Percentiles rank a stretch among this genome's conserved stretches.
Evolutionary conservation across 352 stramenopile genomes (phyloP).

Genomic region (Peronospora belbahrii): DNA sequence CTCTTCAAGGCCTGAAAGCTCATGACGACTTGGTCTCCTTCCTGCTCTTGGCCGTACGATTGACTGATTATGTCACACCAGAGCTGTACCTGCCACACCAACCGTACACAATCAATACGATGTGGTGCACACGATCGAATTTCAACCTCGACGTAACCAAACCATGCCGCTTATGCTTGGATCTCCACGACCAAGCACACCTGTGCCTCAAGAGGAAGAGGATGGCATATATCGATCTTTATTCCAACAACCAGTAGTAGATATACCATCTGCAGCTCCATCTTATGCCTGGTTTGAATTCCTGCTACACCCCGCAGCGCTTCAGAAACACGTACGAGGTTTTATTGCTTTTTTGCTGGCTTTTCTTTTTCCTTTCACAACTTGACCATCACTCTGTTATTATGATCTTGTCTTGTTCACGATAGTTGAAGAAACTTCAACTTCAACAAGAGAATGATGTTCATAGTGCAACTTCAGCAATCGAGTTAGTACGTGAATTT

Average conservation of each 20-base stretch:
- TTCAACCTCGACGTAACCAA: neutral
- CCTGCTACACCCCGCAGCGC: slow-evolving; percentile 65
- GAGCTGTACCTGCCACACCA: slow-evolving; percentile 16
- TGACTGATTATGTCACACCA: too few relatives aligned
- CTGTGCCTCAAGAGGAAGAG: slow-evolving; percentile 34
- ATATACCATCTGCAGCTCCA: slow-evolving; percentile 53
- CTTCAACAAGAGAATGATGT: slow-evolving; percentile 35
- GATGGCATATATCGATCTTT: slow-evolving; percentile 77
- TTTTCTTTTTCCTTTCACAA: neutral
- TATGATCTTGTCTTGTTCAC: neutral
- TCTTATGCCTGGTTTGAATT: slow-evolving; percentile 85
- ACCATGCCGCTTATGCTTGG: slow-evolving; percentile 56
- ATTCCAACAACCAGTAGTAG: slow-evolving; percentile 76
- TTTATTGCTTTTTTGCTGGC: neutral
- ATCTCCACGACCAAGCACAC: slow-evolving; percentile 43
- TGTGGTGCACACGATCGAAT: slow-evolving; percentile 5
- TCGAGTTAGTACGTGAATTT: slow-evolving; percentile 77
- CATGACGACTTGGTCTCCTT: slow-evolving; percentile 24
- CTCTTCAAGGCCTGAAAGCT: slow-evolving; percentile 44
- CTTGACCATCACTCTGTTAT: slow-evolving; percentile 1
- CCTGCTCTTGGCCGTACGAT: slow-evolving; percentile 8
- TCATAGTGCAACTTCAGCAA: slow-evolving; percentile 59
- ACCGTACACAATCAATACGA: slow-evolving; percentile 11
- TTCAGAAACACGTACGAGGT: slow-evolving; percentile 56
- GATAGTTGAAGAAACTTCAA: slow-evolving; percentile 43